Evolutionary conservation across 1,284 basidiomycete species (phyloP), one percentile per base, ranked within the genome.

Genomic region (Phaffia rhodozyma): DNA sequence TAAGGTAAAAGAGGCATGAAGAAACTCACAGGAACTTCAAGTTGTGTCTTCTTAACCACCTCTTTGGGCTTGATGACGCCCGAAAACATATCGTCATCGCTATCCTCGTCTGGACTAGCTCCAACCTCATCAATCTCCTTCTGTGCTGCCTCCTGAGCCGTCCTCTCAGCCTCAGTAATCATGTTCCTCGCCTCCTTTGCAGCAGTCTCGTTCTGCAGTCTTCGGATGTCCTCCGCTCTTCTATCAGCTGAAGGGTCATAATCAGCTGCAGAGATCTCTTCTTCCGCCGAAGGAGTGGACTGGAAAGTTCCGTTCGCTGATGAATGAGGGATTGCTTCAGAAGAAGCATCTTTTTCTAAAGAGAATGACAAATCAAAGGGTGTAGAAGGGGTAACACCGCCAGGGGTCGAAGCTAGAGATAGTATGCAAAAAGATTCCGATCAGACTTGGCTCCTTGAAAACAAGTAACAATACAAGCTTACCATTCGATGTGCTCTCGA

Each of bases 31-130:
- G 48, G 54, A 50, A 50, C 29, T 1, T 30, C 54, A 32, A 57
- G 57, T n/a, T 43, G 60, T 77, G 38, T 72, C 6, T 79, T 75
- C 67, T 79, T 80, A 71, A 80, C 83, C 60, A 82, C 78, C 67
- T 81, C 82, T 65, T 83, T 80, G 16, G 72, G 71, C 43, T 78
- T 78, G 2, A 79, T 74, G 30, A 78, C 78, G 47, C 87, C 79
- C 13, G 89, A 85, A 71, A 94, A 94, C 90, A 92, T 89, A 72
- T 93, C 89, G 67, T 92, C 87, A 5, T 91, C 79, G 56, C 91
- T 87, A 9, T 87, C 87, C 13, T 86, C 84, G 16, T 84, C 84
- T 16, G 83, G 84, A 49, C 81, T 81, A 21, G 80, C 75, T 58
- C 85, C 83, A 29, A 81, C 79, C 48, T 79, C 79, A 30, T 76